A percentile compares a stretch with the other conserved stretches of the same genome.
Conservation (phyloP, 352 stramenopile species). For the Globisporangium mamillatum region DNA sequence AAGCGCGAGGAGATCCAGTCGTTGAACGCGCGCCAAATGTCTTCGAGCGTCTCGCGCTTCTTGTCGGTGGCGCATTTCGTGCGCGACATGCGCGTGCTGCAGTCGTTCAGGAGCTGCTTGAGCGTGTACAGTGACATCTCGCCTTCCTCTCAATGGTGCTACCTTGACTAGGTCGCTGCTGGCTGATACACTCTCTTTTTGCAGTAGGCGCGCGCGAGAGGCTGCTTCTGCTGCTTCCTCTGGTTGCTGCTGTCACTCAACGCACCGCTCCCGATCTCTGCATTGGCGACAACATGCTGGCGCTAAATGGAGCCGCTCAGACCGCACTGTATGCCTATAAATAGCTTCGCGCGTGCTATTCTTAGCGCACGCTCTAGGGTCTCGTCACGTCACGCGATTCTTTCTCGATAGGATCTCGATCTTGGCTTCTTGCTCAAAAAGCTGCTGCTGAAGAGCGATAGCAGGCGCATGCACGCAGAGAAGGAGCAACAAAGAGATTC, state of each 20-base stretch:
- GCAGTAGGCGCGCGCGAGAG: not conserved
- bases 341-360: not conserved
- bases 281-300: not conserved
- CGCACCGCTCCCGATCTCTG: not conserved
- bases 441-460: not conserved
- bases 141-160: not conserved
- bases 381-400: not conserved
- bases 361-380: not conserved
- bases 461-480: not conserved
- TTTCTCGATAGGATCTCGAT: not conserved
- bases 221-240: not conserved
- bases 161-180: not conserved
- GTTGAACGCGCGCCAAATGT: conserved; percentile 70
- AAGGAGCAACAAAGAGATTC: not conserved
- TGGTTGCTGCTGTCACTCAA: not conserved
- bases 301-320: not conserved
- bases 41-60: conserved; percentile 71
- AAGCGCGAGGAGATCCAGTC: conserved; percentile 78
- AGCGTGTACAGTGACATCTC: conserved; percentile 78
- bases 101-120: conserved; percentile 72
- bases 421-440: not conserved
- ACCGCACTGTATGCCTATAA: not conserved
- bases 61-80: conserved; percentile 54
- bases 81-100: conserved; percentile 50
- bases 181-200: not conserved